Conservation (phyloP, 1,284 basidiomycete species). For the Xerocomus nothofagi region DNA sequence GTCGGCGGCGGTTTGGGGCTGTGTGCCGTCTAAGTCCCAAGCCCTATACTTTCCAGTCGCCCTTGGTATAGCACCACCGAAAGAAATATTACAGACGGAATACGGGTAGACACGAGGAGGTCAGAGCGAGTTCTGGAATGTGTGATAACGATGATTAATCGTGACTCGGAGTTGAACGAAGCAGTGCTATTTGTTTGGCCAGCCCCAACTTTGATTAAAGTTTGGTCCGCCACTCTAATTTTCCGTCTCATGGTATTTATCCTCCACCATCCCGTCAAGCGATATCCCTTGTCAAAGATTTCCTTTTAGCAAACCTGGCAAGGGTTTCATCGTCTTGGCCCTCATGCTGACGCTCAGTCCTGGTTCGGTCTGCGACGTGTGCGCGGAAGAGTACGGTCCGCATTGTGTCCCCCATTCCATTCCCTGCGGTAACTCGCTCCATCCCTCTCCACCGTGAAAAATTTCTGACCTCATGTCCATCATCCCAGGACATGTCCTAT, state of each 20-base stretch:
- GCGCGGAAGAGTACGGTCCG: slow-evolving; percentile 76
- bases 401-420: slow-evolving; percentile 74
- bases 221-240: slow-evolving; percentile 19
- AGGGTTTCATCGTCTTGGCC: slow-evolving; percentile 39
- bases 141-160: slow-evolving; percentile 11
- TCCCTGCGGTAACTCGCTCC: slow-evolving; percentile 59
- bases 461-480: slow-evolving; percentile 7
- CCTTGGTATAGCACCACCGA: slow-evolving; percentile 8
- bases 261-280: slow-evolving; percentile 35
- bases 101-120: slow-evolving; percentile 4
- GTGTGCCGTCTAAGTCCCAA: too few relatives aligned
- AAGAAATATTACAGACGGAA: background rate
- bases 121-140: slow-evolving; percentile 3
- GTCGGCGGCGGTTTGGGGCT: slow-evolving; percentile 20
- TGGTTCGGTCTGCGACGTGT: slow-evolving; percentile 81
- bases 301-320: slow-evolving; percentile 37
- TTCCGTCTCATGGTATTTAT: slow-evolving; percentile 38
- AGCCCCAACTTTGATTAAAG: slow-evolving; percentile 28
- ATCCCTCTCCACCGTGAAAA: slow-evolving; percentile 16
- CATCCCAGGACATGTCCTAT: slow-evolving; percentile 69
- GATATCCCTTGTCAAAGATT: slow-evolving; percentile 34
- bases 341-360: slow-evolving; percentile 75
- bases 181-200: slow-evolving; percentile 33
- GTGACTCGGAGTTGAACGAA: slow-evolving; percentile 18
- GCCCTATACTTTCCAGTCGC: too few relatives aligned